Percentiles rank a stretch among this genome's conserved stretches.
Evolutionary conservation across 179 eudicot species (phyloP).

Genomic region (Pouteria campechiana): DNA sequence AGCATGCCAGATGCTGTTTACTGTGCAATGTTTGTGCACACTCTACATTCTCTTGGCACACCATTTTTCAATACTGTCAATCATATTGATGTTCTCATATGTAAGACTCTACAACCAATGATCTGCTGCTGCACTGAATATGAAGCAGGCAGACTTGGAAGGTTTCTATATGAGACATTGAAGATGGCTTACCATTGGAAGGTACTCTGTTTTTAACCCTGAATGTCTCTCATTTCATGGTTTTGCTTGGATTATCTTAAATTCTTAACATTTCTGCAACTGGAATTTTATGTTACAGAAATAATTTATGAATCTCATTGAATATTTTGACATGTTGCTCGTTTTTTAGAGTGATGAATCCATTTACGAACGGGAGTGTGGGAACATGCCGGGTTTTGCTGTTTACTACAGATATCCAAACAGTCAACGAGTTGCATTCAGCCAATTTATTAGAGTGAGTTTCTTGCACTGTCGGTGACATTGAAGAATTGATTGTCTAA

Average conservation of each 20-base stretch:
- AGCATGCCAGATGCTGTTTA: conserved; percentile 98
- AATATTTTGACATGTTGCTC: conserved; percentile 3
- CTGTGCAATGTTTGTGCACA: conserved; percentile 93
- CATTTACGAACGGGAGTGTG: conserved; percentile 90
- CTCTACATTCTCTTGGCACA: conserved; percentile 93
- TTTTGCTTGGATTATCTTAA: too few species aligned
- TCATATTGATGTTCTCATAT: conserved; percentile 92
- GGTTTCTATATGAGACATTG: conserved; percentile 85
- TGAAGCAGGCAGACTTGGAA: conserved; percentile 98
- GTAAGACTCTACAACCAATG: conserved; percentile 99
- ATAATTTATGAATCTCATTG: too few species aligned
- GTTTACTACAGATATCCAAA: conserved; percentile 92
- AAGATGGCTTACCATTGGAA: conserved; percentile 97
- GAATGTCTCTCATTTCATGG: too few species aligned
- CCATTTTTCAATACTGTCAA: conserved; percentile 97
- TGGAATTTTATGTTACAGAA: too few species aligned
- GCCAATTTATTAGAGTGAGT: conserved; percentile 90
- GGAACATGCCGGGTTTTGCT: conserved; percentile 99
- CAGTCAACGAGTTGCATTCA: conserved; percentile 88
- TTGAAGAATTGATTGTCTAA: too few species aligned
- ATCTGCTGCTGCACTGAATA: conserved; percentile 99
- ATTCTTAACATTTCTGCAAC: too few species aligned
- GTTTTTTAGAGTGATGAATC: conserved; percentile 81
- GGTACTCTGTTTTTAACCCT: conserved; percentile 27
- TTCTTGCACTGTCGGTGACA: neutral